Conservation (phyloP, 2,329 filamentous ascomycete species). For the Magnaporthiopsis incrustans region DNA sequence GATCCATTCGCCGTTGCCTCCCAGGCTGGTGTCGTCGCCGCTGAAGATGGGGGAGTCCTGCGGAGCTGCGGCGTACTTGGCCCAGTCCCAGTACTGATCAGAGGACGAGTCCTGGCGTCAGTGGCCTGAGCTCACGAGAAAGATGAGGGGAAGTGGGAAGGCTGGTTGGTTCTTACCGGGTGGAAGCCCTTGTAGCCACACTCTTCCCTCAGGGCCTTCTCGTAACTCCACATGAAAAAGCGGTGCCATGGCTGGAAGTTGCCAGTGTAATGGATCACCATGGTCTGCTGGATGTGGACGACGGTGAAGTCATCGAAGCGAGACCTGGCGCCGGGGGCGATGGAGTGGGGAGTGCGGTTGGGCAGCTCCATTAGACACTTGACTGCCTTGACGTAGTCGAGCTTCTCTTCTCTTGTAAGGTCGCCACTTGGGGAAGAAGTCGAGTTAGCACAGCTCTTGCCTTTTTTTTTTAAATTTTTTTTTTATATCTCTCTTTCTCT, state of each 20-base stretch:
- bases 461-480: too few species aligned
- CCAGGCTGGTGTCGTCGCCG: slow-evolving; percentile 36
- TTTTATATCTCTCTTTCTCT: too few species aligned
- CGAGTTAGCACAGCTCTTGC: background rate
- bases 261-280: slow-evolving; percentile 16
- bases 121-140: too few species aligned
- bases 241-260: slow-evolving; percentile 29
- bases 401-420: slow-evolving; percentile 24
- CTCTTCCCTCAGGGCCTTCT: slow-evolving; percentile 22
- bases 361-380: slow-evolving; percentile 27
- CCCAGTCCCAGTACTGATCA: slow-evolving; percentile 40
- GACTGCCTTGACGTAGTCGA: slow-evolving; percentile 29
- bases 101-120: background rate
- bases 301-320: slow-evolving; percentile 18
- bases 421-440: slow-evolving; percentile 15
- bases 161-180: slow-evolving; percentile 14
- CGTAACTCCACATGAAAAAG: slow-evolving; percentile 24
- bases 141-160: background rate
- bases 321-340: slow-evolving; percentile 26
- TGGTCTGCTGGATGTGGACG: slow-evolving; percentile 13
- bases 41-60: slow-evolving; percentile 41
- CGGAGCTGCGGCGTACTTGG: slow-evolving; percentile 32
- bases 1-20: slow-evolving; percentile 34
- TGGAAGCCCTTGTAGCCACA: slow-evolving; percentile 20
- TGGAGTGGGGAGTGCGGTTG: slow-evolving; percentile 18